Base-by-base conservation (phyloP, 2,329 filamentous ascomycete genomes). In the Xylaria sp. region DNA sequence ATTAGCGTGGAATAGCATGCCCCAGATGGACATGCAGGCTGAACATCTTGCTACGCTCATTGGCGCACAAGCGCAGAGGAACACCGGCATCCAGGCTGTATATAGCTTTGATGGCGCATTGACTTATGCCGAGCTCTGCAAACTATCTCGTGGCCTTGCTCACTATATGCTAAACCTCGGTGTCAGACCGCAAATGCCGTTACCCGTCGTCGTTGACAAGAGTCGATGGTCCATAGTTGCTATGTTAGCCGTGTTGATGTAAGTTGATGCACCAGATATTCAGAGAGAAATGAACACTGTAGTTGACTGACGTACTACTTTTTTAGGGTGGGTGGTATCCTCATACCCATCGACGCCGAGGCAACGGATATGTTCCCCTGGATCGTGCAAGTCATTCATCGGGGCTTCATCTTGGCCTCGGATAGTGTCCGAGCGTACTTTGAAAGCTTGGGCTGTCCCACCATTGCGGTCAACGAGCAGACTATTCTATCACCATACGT, bases 171-270 rank as follows among this genome's bases (percentile, higher is more conserved):
- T 75, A 5, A 73, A 72, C 25, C 70, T 74, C 42, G 78, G 78
- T 0, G 63, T 79, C 23, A 72, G 75, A 48, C 74, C 73, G 9
- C 74, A 74, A 25, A 75, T 73, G 61, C 81, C 91, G 3, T 85
- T 94, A 1, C 89, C 89, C 5, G 83, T 94, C 5, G 86, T 90
- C 21, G 84, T 93, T 74, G 88, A 92, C 51, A 94, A 93, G 79
- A 92, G 87, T 23, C 81, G 89, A 16, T 86, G 91, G 77, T 84
- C 92, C 0, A 91, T 93, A 57, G 81, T 93, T 47, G 86, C 90
- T 6, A 90, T 94, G 69, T 82, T 94, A 23, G 91, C 91, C 0
- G 84, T 90, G 1, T 80, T 93, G 51, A 91, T 92, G 79, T 83
- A 84, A 65, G 89, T 89, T 2, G 10, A 81, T 80, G 63, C 84